Evolutionary conservation across 352 stramenopile species (phyloP), one percentile per base, ranked within the genome.

Genomic region (Blastocystis sp.): DNA sequence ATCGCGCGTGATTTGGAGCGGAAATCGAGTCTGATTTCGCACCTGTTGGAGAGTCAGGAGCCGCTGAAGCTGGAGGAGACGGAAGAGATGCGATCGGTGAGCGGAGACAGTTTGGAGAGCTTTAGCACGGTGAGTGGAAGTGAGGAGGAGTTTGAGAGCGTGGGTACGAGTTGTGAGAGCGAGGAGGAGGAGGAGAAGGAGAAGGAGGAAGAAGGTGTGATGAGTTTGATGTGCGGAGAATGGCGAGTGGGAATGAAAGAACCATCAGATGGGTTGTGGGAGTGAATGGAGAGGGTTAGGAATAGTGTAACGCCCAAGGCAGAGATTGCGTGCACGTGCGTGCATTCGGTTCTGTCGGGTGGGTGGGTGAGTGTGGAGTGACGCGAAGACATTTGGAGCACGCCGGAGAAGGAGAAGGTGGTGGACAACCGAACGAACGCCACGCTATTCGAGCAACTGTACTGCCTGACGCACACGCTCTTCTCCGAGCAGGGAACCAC

Each of bases 361-460:
- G 6, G 40, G 34, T 7, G 17, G 7, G 10, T 2, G 7, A 4
- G 3, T 9, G 17, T 43, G 7, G n/a, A 17, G n/a, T 74, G n/a
- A 74, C 34, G 21, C 34, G 64, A 11, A 43, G 34, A 74, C 45
- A 11, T 57, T 42, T 74, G 64, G 64, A 74, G 65, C n/a, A 28
- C 48, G 57, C 38, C 45, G 7, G 45, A 63, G 9, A 40, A 52
- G 10, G 57, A 64, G 19, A n/a, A 24, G 2, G 19, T 43, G 24
- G 28, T 38, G 2, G 43, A 68, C 45, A 84, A 66, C 54, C 65
- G 10, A 11, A 14, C 28, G 45, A 68, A 84, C 45, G 6, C 74
- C 48, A 84, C 65, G 38, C 74, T 84, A 3, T 84, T 84, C 28
- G 74, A 84, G 24, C 74, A 84, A 19, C 74, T 84, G n/a, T 68